A percentile compares a stretch with the other conserved stretches of the same genome.
These are phyloP conservation scores for Pseudohyphozyma bogoriensis DNA, from an alignment of 768 basidiomycete species.

Conservation along the genomic window DNA sequence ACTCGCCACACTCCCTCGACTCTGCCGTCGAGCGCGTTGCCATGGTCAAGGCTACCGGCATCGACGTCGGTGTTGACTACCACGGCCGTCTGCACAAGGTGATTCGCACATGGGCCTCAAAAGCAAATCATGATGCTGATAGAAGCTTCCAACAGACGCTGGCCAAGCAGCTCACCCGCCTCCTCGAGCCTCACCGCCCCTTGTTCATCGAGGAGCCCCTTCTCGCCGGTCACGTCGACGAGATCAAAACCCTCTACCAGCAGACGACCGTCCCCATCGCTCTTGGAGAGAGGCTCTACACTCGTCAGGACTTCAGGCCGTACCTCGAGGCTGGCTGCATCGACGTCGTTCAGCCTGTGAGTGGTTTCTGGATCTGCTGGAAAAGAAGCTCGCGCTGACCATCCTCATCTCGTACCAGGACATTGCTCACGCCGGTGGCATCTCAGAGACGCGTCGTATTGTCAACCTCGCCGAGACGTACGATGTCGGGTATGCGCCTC, in stretches of 20 bases:
- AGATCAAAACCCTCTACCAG: slow-evolving; percentile 52
- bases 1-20: slow-evolving; percentile 49
- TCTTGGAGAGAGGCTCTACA: slow-evolving; percentile 51
- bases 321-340: slow-evolving; percentile 56
- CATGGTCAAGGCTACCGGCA: slow-evolving; percentile 47
- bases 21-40: slow-evolving; percentile 49
- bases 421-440: slow-evolving; percentile 42
- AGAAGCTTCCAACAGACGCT: too few relatives aligned
- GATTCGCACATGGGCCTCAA: too few relatives aligned
- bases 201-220: slow-evolving; percentile 60
- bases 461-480: slow-evolving; percentile 56
- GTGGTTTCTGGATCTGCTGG: too few relatives aligned
- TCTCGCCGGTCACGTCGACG: slow-evolving; percentile 52
- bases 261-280: slow-evolving; percentile 54
- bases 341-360: slow-evolving; percentile 62
- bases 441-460: slow-evolving; percentile 52
- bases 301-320: slow-evolving; percentile 53
- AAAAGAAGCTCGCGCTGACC: too few relatives aligned
- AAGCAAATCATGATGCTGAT: too few relatives aligned
- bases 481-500: slow-evolving; percentile 60
- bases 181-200: slow-evolving; percentile 52
- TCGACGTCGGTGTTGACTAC: slow-evolving; percentile 58
- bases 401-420: too few relatives aligned
- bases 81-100: slow-evolving; percentile 62
- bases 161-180: slow-evolving; percentile 56